Conservation (phyloP, 2,329 filamentous ascomycete species). For the Ophiocordyceps australis region DNA sequence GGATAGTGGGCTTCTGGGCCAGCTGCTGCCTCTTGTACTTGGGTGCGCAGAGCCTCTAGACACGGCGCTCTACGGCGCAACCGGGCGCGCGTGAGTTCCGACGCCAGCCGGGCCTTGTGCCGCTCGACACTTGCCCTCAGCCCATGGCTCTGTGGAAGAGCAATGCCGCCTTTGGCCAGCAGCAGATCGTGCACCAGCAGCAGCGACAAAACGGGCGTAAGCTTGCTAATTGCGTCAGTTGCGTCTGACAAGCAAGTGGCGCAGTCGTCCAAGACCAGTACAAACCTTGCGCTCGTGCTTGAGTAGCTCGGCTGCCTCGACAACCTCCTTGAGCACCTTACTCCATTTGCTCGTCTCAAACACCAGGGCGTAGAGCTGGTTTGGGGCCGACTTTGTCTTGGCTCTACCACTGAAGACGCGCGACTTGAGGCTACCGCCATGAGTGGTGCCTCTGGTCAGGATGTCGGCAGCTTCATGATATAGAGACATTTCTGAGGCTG, state of each 20-base stretch:
- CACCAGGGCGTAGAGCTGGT: constrained; percentile 74
- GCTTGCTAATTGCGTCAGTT: constrained; percentile 26
- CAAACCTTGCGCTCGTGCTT: constrained; percentile 68
- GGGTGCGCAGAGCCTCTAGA: constrained; percentile 43
- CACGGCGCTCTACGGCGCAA: constrained; percentile 53
- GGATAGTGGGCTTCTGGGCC: constrained; percentile 44
- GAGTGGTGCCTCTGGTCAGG: constrained; percentile 24
- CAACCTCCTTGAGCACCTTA: constrained; percentile 66
- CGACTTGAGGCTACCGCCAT: constrained; percentile 72
- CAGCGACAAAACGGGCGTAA: constrained; percentile 63
- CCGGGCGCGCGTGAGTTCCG: constrained; percentile 68
- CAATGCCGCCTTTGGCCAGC: constrained; percentile 64
- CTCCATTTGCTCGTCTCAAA: constrained; percentile 88
- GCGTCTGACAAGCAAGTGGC: background rate
- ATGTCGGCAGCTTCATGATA: constrained; percentile 82
- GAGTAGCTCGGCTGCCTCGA: constrained; percentile 63
- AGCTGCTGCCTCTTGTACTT: constrained; percentile 31
- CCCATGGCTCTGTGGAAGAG: constrained; percentile 62
- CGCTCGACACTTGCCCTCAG: constrained; percentile 57
- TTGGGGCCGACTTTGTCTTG: constrained; percentile 56
- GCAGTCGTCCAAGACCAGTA: background rate
- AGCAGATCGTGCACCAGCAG: constrained; percentile 77
- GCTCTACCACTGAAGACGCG: constrained; percentile 64
- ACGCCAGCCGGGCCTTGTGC: constrained; percentile 63
- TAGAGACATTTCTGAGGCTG: constrained; percentile 87